Conservation (phyloP, 768 basidiomycete species). For the Megacollybia marginata region DNA sequence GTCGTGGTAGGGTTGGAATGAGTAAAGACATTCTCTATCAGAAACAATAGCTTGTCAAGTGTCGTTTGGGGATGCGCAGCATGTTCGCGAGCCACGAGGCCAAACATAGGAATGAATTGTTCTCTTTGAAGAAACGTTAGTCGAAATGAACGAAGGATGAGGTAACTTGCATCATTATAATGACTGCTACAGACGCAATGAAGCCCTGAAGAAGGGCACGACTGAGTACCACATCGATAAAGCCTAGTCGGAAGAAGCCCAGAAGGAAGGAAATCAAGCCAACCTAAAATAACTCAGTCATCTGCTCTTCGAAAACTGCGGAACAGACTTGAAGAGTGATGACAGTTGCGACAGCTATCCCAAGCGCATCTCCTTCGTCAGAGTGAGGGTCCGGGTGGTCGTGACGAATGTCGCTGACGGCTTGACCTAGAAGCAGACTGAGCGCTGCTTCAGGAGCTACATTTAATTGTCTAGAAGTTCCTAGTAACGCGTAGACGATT, state of each 20-base stretch:
- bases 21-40: conserved; percentile 49
- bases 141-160: conserved; percentile 1
- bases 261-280: conserved; percentile 81
- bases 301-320: conserved; percentile 25
- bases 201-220: conserved; percentile 85
- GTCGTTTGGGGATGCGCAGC: conserved; percentile 56
- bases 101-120: conserved; percentile 88
- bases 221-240: conserved; percentile 89
- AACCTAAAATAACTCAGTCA: conserved; percentile 35
- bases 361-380: conserved; percentile 41
- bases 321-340: conserved; percentile 61
- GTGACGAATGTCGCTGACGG: conserved; percentile 62
- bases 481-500: conserved; percentile 85
- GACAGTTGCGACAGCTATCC: conserved; percentile 66
- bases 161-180: conserved; percentile 70
- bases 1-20: conserved; percentile 63
- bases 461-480: conserved; percentile 74
- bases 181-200: conserved; percentile 74
- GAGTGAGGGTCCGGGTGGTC: conserved; percentile 33
- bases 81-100: conserved; percentile 53
- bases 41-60: conserved; percentile 70
- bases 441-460: conserved; percentile 88
- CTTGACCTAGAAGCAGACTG: conserved; percentile 81
- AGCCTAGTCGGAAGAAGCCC: conserved; percentile 84
- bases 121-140: conserved; percentile 37